Evolutionary conservation across 2,329 filamentous ascomycete genomes (phyloP).

Genomic region (Alternaria gaisen): DNA sequence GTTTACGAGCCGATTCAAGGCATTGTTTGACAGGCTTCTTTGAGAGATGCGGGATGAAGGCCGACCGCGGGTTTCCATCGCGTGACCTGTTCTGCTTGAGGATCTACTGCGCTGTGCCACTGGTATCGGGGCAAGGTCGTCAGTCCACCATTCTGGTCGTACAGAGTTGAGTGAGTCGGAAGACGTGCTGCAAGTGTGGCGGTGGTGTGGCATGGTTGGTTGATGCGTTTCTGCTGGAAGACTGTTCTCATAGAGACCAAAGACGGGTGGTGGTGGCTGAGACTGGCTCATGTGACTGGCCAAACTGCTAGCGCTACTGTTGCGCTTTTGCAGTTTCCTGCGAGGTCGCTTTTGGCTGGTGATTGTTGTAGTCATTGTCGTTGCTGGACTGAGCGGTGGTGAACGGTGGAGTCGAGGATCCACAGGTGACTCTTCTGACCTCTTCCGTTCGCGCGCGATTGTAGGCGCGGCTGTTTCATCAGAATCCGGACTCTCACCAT

Average conservation of each 20-base stretch:
- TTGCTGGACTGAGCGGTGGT: conserved; percentile 9
- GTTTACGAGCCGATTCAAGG: conserved; percentile 7
- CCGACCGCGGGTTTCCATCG: neutral
- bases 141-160: conserved; percentile 15
- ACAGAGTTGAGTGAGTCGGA: conserved; percentile 3
- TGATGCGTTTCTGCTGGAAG: neutral
- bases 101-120: neutral
- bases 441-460: neutral
- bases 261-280: neutral
- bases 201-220: conserved; percentile 1
- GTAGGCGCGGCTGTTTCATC: neutral
- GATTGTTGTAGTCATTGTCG: conserved; percentile 18
- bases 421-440: conserved; percentile 20
- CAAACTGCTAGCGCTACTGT: conserved; percentile 13
- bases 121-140: conserved; percentile 8
- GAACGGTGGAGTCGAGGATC: conserved; percentile 14
- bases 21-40: neutral
- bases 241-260: neutral
- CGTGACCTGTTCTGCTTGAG: neutral
- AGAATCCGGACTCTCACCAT: conserved; percentile 7
- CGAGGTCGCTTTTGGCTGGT: neutral
- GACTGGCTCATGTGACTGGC: conserved; percentile 6
- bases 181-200: conserved; percentile 9
- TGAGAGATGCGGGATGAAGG: neutral
- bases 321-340: conserved; percentile 16